phyloP scores from a whole-genome alignment of 805 yeast species.

The Kuraishia ogatae region DNA sequence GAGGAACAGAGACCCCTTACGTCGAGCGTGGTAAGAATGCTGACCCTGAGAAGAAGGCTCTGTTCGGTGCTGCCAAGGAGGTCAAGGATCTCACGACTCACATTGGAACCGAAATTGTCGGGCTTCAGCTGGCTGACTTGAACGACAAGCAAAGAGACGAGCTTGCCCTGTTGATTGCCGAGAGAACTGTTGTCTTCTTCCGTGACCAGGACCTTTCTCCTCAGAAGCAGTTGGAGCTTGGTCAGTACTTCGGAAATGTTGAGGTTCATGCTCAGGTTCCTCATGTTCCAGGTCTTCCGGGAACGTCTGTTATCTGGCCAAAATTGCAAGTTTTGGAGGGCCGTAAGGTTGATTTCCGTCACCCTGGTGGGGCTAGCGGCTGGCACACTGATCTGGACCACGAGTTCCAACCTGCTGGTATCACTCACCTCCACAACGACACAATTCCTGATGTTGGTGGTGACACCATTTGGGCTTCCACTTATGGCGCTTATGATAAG shows the following conservation, averaged over 20 bases:
- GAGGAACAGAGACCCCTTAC: constrained; percentile 27
- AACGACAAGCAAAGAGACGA: constrained; percentile 32
- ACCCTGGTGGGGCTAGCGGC: constrained; percentile 13
- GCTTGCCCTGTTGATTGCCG: constrained; percentile 33
- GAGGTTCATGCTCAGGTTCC: constrained; percentile 30
- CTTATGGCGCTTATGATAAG: constrained; percentile 51
- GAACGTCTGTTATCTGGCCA: constrained; percentile 33
- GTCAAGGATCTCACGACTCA: constrained; percentile 34
- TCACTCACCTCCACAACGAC: constrained; percentile 45
- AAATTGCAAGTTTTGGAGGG: constrained; percentile 24
- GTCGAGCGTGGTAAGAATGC: constrained; percentile 26
- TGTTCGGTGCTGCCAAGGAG: constrained; percentile 30
- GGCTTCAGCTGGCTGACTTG: constrained; percentile 33
- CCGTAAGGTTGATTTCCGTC: constrained; percentile 13
- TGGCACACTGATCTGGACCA: constrained; percentile 52
- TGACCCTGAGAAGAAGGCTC: constrained; percentile 32
- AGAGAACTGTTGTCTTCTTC: constrained; percentile 41
- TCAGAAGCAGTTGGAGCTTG: constrained; percentile 32
- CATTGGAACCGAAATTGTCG: constrained; percentile 41
- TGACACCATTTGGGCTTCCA: constrained; percentile 47
- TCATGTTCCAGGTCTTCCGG: constrained; percentile 26
- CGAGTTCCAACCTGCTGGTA: constrained; percentile 48
- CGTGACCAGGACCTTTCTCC: constrained; percentile 37
- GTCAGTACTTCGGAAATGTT: constrained; percentile 35
- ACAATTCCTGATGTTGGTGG: constrained; percentile 43